Evolutionary conservation across 1,284 basidiomycete genomes (phyloP).

Genomic region (Marasmius oreades): DNA sequence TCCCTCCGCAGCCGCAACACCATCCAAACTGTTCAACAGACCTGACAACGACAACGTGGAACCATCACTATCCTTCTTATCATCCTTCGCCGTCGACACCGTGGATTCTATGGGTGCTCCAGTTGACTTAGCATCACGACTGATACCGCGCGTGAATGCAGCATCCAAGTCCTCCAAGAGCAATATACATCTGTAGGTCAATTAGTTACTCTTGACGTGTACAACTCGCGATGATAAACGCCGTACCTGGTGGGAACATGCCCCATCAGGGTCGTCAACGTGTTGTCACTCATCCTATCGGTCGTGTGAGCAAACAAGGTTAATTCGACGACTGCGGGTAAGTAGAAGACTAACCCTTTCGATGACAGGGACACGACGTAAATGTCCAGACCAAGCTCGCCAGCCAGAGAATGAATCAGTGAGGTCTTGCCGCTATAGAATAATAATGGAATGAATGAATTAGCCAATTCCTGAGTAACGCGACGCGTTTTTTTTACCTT

Average conservation of each 20-base stretch:
- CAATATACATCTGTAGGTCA: slow-evolving; percentile 67
- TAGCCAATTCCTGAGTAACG: slow-evolving; percentile 14
- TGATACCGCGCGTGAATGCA: slow-evolving; percentile 79
- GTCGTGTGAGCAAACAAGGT: slow-evolving; percentile 4
- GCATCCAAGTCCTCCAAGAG: slow-evolving; percentile 87
- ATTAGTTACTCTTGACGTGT: slow-evolving; percentile 14
- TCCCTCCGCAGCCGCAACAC: slow-evolving; percentile 82
- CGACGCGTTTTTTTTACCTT: slow-evolving; percentile 45
- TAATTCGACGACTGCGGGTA: slow-evolving; percentile 10
- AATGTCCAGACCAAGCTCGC: slow-evolving; percentile 83
- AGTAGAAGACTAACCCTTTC: slow-evolving; percentile 58
- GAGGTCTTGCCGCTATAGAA: slow-evolving; percentile 68
- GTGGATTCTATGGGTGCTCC: slow-evolving; percentile 55
- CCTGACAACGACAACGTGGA: slow-evolving; percentile 81
- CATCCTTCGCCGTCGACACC: slow-evolving; percentile 33
- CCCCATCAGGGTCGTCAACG: slow-evolving; percentile 76
- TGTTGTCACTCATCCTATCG: slow-evolving; percentile 82
- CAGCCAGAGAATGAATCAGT: slow-evolving; percentile 80
- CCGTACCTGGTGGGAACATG: slow-evolving; percentile 75
- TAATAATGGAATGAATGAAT: slow-evolving; percentile 23
- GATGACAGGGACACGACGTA: slow-evolving; percentile 83
- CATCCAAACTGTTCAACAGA: slow-evolving; percentile 80
- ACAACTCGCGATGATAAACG: slow-evolving; percentile 14
- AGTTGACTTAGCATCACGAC: slow-evolving; percentile 74
- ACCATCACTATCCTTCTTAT: slow-evolving; percentile 56